Evolutionary conservation across 2,329 filamentous ascomycete species (phyloP), one percentile per base, ranked within the genome.

Genomic region (Beauveria pseudobassiana): DNA sequence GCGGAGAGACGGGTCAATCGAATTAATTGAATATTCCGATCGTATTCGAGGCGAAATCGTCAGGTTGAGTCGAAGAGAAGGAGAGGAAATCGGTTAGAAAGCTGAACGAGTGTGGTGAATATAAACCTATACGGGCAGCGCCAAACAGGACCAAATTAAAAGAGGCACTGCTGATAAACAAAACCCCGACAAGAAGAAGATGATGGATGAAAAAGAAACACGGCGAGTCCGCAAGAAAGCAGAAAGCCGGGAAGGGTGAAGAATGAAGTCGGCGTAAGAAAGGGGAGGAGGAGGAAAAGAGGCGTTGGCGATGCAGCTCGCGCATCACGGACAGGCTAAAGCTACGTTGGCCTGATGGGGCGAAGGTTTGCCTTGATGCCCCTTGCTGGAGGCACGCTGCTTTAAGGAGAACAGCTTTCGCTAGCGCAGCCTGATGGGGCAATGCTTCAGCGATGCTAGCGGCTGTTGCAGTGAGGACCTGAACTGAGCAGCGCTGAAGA

Each of bases 341-440:
- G 72, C 72, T 74, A 73, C 72, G 74, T 71, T 74, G 72, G 72
- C 72, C 72, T 74, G 64, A 72, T 72, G 68, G 56, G 56, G 56
- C 46, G 30, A 43, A 59, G 43, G 56, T 51, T 59, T 59, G 45
- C 56, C 56, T 59, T 42, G 48, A 26, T 14, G 45, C 34, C 42
- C 54, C 42, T 46, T 43, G 40, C 16, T 42, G 28, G 10, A 5
- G 30, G n/a, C 7, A 16, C 52, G 52, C 52, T 43, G 38, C 38
- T 55, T 55, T 43, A 54, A 43, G 22, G 20, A 14, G 22, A 7
- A 24, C 9, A 46, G 12, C 34, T 16, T 16, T 7, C 22, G 28
- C 55, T n/a, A 20, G 28, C 50, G 30, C 30, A 40, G 50, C 50
- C 50, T 22, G 51, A 46, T 30, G 52, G 18, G 20, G 10, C 40